phyloP scores from a whole-genome alignment of 2,329 filamentous ascomycete species.

The Fusarium newnesense region DNA sequence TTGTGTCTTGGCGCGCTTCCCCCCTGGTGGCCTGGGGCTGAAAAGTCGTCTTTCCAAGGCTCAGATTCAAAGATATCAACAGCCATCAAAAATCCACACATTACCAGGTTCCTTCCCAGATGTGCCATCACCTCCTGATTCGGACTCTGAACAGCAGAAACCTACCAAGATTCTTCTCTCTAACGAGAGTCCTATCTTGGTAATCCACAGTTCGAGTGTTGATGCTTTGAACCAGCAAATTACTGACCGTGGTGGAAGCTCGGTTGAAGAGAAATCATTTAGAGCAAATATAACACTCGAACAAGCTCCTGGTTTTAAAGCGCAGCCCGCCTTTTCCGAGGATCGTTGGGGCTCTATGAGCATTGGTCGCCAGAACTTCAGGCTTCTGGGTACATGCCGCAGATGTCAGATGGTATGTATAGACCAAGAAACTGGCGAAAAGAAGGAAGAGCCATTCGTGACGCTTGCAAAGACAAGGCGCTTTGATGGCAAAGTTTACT shows the following conservation, averaged over 20 bases:
- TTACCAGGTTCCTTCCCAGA: slow-evolving; percentile 66
- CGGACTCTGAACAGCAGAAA: slow-evolving; percentile 58
- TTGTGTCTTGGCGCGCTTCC: slow-evolving; percentile 86
- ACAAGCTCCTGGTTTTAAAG: slow-evolving; percentile 50
- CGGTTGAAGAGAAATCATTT: slow-evolving; percentile 79
- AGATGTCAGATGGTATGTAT: slow-evolving; percentile 97
- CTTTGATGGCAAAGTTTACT: slow-evolving; percentile 85
- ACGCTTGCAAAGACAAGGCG: slow-evolving; percentile 89
- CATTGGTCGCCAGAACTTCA: slow-evolving; percentile 72
- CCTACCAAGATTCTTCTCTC: slow-evolving; percentile 76
- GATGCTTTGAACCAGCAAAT: slow-evolving; percentile 81
- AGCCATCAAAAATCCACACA: slow-evolving; percentile 27
- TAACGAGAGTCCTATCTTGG: slow-evolving; percentile 93
- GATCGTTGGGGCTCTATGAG: slow-evolving; percentile 78
- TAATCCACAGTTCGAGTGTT: slow-evolving; percentile 83
- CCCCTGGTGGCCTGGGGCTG: slow-evolving; percentile 69
- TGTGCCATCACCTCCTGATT: slow-evolving; percentile 66
- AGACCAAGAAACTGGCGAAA: slow-evolving; percentile 82
- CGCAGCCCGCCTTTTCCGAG: slow-evolving; percentile 75
- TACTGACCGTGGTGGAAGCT: slow-evolving; percentile 66
- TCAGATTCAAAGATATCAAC: slow-evolving; percentile 70
- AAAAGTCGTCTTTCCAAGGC: slow-evolving; percentile 77
- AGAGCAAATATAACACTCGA: slow-evolving; percentile 85
- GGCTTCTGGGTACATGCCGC: slow-evolving; percentile 84
- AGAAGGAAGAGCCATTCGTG: slow-evolving; percentile 85